Evolutionary conservation across 345 rosid genomes (phyloP).

Genomic region (Camelina laxa): DNA sequence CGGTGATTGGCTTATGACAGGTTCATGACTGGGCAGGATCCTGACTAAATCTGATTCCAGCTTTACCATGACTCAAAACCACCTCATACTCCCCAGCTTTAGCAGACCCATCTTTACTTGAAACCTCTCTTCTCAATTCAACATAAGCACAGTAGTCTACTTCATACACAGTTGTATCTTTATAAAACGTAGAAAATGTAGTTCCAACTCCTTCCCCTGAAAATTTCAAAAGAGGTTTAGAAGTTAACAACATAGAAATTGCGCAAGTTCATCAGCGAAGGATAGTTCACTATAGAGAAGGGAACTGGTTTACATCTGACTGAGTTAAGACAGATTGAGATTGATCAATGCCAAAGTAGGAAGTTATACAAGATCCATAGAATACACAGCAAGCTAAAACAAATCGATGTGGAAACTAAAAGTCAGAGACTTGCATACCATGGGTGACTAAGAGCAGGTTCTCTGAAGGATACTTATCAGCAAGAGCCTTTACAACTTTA

Average conservation of each 20-base stretch:
- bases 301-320: background rate
- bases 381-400: background rate
- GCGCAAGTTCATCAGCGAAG: background rate
- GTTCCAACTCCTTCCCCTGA: constrained; percentile 94
- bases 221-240: constrained; percentile 6
- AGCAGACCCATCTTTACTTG: constrained; percentile 34
- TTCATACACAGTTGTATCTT: constrained; percentile 54
- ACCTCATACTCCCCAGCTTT: constrained; percentile 62
- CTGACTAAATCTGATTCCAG: constrained; percentile 52
- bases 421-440: constrained; percentile 51
- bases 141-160: constrained; percentile 83
- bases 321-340: background rate
- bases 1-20: constrained; percentile 34
- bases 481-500: constrained; percentile 61
- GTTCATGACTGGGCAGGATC: constrained; percentile 25
- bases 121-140: constrained; percentile 56
- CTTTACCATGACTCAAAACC: constrained; percentile 46
- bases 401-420: background rate
- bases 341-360: background rate
- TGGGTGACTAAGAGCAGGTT: constrained; percentile 86
- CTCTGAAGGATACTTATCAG: constrained; percentile 75
- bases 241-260: background rate
- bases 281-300: background rate
- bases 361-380: background rate
- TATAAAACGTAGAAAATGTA: constrained; percentile 61